Evolutionary conservation across 1,139 yeast species (phyloP).

Genomic region (Debaryomyces sp.): DNA sequence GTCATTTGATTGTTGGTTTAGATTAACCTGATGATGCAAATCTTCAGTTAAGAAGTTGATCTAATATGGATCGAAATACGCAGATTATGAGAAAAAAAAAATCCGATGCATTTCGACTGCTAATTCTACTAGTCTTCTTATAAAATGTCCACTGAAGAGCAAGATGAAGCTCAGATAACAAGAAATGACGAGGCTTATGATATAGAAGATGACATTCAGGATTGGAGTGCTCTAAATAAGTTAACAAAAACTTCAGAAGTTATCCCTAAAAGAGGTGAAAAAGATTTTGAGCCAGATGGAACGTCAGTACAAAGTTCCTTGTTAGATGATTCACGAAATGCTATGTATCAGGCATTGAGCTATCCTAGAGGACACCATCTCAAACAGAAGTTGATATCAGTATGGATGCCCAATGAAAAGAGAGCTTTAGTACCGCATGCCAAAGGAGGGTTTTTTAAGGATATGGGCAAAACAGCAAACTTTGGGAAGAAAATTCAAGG

Average conservation of each 20-base stretch:
- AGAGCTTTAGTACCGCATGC: constrained; percentile 57
- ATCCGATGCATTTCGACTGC: neutral
- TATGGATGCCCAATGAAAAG: constrained; percentile 47
- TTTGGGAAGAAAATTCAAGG: constrained; percentile 29
- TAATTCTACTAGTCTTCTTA: neutral
- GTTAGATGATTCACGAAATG: constrained; percentile 58
- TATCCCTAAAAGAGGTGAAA: constrained; percentile 75
- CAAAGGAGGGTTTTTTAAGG: constrained; percentile 73
- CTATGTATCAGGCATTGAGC: constrained; percentile 73
- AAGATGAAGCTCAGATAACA: constrained; percentile 5
- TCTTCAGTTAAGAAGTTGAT: neutral
- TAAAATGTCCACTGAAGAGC: constrained; percentile 4
- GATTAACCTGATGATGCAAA: neutral
- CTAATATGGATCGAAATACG: constrained; percentile 2
- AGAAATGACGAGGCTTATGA: constrained; percentile 22
- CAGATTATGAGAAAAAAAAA: constrained; percentile 3
- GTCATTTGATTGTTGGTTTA: constrained; percentile 13
- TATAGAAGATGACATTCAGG: constrained; percentile 67
- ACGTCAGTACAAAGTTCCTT: constrained; percentile 58
- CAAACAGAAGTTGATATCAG: constrained; percentile 47
- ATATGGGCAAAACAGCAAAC: constrained; percentile 61
- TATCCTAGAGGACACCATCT: constrained; percentile 61
- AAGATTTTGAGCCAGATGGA: constrained; percentile 87
- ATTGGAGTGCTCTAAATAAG: constrained; percentile 58
- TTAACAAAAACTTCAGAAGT: constrained; percentile 22